Evolutionary conservation across 495 filamentous ascomycete species (phyloP).

Genomic region (Evansstolkia leycettana): DNA sequence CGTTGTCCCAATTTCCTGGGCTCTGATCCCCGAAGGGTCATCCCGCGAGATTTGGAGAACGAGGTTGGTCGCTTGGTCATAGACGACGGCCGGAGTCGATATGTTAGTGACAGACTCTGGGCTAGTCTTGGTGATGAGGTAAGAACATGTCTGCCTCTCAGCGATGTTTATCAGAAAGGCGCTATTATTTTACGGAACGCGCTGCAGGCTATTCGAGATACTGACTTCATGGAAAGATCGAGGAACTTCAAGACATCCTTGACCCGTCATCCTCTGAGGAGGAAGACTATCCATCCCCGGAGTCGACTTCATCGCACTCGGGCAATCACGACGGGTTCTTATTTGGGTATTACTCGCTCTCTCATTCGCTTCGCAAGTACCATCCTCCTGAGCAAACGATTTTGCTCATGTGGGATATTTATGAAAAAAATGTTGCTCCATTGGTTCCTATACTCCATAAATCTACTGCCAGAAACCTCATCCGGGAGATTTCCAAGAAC

Average conservation of each 20-base stretch:
- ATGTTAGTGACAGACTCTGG: slow-evolving; percentile 86
- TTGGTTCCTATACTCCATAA: slow-evolving; percentile 57
- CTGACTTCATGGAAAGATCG: slow-evolving; percentile 41
- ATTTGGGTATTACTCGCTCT: slow-evolving; percentile 53
- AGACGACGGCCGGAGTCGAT: slow-evolving; percentile 68
- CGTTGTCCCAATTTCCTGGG: slow-evolving; percentile 9
- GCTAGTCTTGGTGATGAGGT: slow-evolving; percentile 81
- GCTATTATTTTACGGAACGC: too few relatives aligned
- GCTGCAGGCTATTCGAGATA: too few relatives aligned
- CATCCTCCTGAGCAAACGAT: slow-evolving; percentile 50
- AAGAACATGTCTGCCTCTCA: slow-evolving; percentile 2
- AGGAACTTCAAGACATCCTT: slow-evolving; percentile 59
- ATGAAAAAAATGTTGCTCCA: slow-evolving; percentile 58
- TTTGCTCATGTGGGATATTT: slow-evolving; percentile 56
- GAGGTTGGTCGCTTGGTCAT: slow-evolving; percentile 75
- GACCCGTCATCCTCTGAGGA: slow-evolving; percentile 54
- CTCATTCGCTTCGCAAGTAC: slow-evolving; percentile 30
- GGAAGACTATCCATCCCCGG: slow-evolving; percentile 48
- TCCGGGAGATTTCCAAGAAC: slow-evolving; percentile 31
- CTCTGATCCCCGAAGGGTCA: slow-evolving; percentile 14
- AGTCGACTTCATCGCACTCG: slow-evolving; percentile 28
- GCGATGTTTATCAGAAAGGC: too few relatives aligned
- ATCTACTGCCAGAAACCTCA: slow-evolving; percentile 40
- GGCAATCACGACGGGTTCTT: slow-evolving; percentile 58
- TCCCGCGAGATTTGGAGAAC: slow-evolving; percentile 35